phyloP scores from a whole-genome alignment of 305 asterid genomes.

The Rubia tinctorum region DNA sequence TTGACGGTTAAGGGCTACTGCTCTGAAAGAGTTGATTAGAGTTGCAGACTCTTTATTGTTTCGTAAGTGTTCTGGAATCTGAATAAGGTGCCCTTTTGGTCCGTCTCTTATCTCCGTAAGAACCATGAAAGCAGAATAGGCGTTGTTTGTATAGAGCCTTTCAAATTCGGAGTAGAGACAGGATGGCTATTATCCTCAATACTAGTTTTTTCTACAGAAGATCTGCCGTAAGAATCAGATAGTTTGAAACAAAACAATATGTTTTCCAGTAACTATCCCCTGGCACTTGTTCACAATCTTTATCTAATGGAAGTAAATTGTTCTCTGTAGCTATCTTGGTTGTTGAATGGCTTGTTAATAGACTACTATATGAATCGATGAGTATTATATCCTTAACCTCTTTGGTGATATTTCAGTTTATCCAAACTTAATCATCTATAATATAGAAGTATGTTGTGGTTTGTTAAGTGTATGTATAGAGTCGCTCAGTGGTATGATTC shows the following conservation, averaged over 20 bases:
- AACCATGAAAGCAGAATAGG: neutral
- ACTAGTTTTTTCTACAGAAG: no score
- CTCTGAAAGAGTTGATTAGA: neutral
- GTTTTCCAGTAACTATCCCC: neutral
- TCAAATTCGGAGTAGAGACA: neutral
- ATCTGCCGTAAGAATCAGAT: neutral
- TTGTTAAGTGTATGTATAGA: no score
- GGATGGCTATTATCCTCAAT: neutral
- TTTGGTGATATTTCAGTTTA: no score
- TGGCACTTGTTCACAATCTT: neutral
- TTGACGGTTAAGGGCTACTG: neutral
- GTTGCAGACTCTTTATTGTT: neutral
- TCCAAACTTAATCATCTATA: no score
- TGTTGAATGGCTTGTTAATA: neutral
- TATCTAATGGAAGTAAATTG: neutral
- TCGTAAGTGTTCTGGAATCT: neutral
- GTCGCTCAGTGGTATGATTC: neutral
- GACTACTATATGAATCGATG: neutral
- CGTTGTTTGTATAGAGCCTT: neutral
- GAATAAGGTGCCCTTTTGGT: neutral
- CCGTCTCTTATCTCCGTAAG: neutral
- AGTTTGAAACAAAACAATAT: neutral
- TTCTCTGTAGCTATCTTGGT: neutral
- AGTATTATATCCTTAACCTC: no score
- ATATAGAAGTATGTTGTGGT: no score